Percentiles rank a stretch among this genome's conserved stretches.
These are phyloP conservation scores for Penicillium sumatraense DNA, from an alignment of 2,329 filamentous ascomycete species.

Conservation along the genomic window DNA sequence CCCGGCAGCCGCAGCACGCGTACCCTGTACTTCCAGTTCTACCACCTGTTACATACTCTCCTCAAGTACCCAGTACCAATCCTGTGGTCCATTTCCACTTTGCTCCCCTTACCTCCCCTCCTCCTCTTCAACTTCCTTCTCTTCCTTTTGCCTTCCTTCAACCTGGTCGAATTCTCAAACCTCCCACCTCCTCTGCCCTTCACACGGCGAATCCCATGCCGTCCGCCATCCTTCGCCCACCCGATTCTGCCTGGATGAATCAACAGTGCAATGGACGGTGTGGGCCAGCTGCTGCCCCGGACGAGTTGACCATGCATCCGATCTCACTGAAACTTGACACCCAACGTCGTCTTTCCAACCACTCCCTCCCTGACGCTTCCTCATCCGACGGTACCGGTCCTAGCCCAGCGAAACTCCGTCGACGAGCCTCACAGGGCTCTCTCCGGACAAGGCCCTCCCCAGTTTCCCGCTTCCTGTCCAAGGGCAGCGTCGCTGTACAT, in stretches of 20 bases:
- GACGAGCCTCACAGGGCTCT: conserved; percentile 44
- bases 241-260: conserved; percentile 37
- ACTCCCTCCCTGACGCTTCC: conserved; percentile 18
- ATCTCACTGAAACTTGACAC: conserved; percentile 27
- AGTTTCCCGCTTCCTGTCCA: conserved; percentile 42
- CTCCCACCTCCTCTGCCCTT: conserved; percentile 10
- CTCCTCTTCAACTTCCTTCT: conserved; percentile 23
- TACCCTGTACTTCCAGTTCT: conserved; percentile 16
- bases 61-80: conserved; percentile 25
- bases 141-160: conserved; percentile 21
- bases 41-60: conserved; percentile 9
- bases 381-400: conserved; percentile 21
- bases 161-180: conserved; percentile 9
- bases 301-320: conserved; percentile 35
- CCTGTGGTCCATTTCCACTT: conserved; percentile 18
- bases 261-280: conserved; percentile 37
- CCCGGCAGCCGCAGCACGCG: conserved; percentile 8
- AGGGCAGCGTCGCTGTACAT: conserved; percentile 47
- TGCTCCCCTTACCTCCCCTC: conserved; percentile 27
- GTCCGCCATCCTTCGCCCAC: conserved; percentile 19
- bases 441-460: conserved; percentile 39
- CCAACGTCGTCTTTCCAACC: conserved; percentile 27
- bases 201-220: conserved; percentile 20
- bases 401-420: conserved; percentile 34
- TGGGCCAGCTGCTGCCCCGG: conserved; percentile 27